These are phyloP conservation scores for Ophiobolus disseminans DNA, from an alignment of 2,329 filamentous ascomycete species.

Conservation along the genomic window DNA sequence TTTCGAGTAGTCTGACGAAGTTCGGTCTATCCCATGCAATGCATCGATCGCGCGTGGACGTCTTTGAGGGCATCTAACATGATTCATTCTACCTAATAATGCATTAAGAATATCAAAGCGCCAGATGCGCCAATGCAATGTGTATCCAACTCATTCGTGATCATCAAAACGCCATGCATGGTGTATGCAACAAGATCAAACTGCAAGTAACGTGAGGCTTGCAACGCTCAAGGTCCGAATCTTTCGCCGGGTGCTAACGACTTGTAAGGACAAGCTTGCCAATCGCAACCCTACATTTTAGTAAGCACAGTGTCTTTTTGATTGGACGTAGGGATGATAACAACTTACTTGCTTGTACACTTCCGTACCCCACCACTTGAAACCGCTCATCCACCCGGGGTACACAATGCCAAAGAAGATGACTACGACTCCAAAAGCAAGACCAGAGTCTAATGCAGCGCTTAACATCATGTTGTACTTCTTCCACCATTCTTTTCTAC, in stretches of 20 bases:
- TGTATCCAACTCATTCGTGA: neutral
- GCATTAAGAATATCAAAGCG: neutral
- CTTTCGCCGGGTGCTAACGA: constrained; percentile 55
- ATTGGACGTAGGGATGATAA: neutral
- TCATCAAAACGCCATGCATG: neutral
- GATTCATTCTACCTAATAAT: neutral
- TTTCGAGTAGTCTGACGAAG: neutral
- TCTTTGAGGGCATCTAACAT: constrained; percentile 1
- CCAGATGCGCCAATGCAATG: neutral
- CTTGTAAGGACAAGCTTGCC: constrained; percentile 78
- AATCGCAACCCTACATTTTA: constrained; percentile 71
- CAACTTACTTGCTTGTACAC: constrained; percentile 70
- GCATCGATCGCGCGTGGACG: neutral
- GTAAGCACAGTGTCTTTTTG: constrained; percentile 11
- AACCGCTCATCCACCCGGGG: constrained; percentile 73
- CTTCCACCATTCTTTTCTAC: constrained; percentile 80
- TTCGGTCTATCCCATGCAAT: neutral
- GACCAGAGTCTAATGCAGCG: constrained; percentile 80
- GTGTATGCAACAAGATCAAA: constrained; percentile 2
- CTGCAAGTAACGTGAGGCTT: constrained; percentile 12
- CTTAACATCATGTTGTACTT: constrained; percentile 92
- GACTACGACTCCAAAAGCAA: constrained; percentile 82
- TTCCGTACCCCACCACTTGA: constrained; percentile 89
- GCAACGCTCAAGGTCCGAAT: constrained; percentile 46
- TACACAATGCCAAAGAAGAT: constrained; percentile 90